A percentile compares a stretch with the other conserved stretches of the same genome.
phyloP scores from a whole-genome alignment of 2,329 filamentous ascomycete species.

The Colletotrichum simmondsii region DNA sequence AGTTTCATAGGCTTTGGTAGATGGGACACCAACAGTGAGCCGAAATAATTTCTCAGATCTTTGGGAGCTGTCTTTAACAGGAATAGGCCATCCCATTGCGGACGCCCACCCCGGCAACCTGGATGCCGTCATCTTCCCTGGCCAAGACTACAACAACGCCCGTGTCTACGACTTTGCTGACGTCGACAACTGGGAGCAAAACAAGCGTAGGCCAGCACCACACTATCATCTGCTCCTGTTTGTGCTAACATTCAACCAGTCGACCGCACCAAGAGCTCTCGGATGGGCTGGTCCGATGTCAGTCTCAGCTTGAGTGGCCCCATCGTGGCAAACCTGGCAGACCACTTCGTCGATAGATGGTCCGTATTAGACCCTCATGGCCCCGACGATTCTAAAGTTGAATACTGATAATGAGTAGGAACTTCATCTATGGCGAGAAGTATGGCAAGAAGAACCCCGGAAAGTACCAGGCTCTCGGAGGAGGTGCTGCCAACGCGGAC shows the following conservation, averaged over 20 bases:
- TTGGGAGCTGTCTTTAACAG: constrained; percentile 27
- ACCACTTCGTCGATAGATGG: constrained; percentile 88
- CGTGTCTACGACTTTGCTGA: constrained; percentile 84
- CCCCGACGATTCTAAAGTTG: neutral
- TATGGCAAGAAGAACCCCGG: constrained; percentile 67
- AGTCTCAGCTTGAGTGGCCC: constrained; percentile 80
- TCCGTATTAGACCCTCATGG: constrained; percentile 39
- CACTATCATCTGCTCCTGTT: neutral
- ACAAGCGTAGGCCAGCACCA: constrained; percentile 67
- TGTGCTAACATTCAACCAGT: constrained; percentile 53
- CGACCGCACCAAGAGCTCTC: constrained; percentile 79
- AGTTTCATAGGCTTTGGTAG: constrained; percentile 74
- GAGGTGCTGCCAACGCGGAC: constrained; percentile 26
- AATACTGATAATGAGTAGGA: constrained; percentile 55
- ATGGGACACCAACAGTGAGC: constrained; percentile 82
- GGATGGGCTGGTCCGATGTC: constrained; percentile 95
- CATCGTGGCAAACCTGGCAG: constrained; percentile 78
- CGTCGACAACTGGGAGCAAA: constrained; percentile 82
- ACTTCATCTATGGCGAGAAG: constrained; percentile 88
- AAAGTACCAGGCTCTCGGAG: constrained; percentile 55
- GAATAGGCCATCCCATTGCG: constrained; percentile 76
- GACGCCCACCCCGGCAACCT: constrained; percentile 85
- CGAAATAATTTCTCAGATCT: neutral
- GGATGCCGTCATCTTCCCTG: constrained; percentile 82
- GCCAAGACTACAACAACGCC: constrained; percentile 94